Evolutionary conservation across 768 basidiomycete species (phyloP).

Genomic region (Leccinum disarticulatum): DNA sequence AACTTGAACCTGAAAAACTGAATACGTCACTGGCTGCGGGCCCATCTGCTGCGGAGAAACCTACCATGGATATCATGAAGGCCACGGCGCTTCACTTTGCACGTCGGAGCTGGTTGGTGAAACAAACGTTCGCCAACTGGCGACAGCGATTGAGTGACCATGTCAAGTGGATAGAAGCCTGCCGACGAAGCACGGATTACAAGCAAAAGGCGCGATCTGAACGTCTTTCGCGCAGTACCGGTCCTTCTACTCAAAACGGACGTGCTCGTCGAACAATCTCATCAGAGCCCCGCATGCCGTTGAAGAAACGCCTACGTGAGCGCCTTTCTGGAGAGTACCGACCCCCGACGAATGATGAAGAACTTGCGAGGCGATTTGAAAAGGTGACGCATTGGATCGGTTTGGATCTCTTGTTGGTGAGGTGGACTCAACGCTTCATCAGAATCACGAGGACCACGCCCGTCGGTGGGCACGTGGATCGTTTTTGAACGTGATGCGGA

Average conservation of each 20-base stretch:
- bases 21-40: constrained; percentile 1
- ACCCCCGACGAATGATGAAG: constrained; percentile 60
- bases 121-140: constrained; percentile 47
- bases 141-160: constrained; percentile 43
- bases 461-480: constrained; percentile 74
- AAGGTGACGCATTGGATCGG: constrained; percentile 45
- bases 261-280: constrained; percentile 18
- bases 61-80: constrained; percentile 31
- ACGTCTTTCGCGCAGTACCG: constrained; percentile 31
- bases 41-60: constrained; percentile 12
- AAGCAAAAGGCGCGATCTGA: constrained; percentile 46
- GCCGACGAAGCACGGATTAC: constrained; percentile 59
- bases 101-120: constrained; percentile 41
- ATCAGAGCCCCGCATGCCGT: constrained; percentile 21
- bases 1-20: constrained; percentile 4
- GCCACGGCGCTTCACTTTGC: constrained; percentile 44
- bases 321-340: constrained; percentile 45
- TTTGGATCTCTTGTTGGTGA: background rate
- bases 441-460: constrained; percentile 75
- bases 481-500: constrained; percentile 46
- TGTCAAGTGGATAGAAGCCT: constrained; percentile 62
- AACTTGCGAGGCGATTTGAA: constrained; percentile 62
- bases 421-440: constrained; percentile 13
- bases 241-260: constrained; percentile 19
- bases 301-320: constrained; percentile 33